phyloP scores from a whole-genome alignment of 768 basidiomycete genomes.

The Exsudoporus frostii region DNA sequence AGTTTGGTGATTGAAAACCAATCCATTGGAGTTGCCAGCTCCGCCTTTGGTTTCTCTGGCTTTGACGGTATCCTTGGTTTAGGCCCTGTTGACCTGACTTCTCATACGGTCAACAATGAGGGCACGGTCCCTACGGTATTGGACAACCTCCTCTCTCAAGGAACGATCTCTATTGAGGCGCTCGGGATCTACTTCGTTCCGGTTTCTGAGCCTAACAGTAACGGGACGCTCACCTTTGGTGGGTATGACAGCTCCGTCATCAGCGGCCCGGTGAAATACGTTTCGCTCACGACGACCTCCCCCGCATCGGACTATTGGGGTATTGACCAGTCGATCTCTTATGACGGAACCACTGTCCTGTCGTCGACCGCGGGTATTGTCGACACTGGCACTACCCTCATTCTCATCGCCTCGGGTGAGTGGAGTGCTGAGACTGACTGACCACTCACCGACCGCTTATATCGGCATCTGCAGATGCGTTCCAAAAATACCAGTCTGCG shows the following conservation, averaged over 20 bases:
- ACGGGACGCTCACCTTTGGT: constrained; percentile 29
- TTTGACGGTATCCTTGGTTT: constrained; percentile 42
- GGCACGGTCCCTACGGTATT: constrained; percentile 31
- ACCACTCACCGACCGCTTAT: background rate
- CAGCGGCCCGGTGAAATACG: constrained; percentile 23
- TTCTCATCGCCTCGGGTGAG: constrained; percentile 25
- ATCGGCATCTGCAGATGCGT: constrained; percentile 21
- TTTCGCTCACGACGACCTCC: constrained; percentile 21
- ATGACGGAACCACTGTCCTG: constrained; percentile 22
- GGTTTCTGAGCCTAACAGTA: constrained; percentile 14
- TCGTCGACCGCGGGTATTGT: constrained; percentile 31
- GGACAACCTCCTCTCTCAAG: constrained; percentile 33
- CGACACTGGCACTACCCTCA: constrained; percentile 33
- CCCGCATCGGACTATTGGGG: constrained; percentile 32
- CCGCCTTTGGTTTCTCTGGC: constrained; percentile 24
- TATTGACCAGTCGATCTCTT: constrained; percentile 31
- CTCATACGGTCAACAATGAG: constrained; percentile 16
- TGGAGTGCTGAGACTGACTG: background rate
- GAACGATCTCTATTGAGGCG: constrained; percentile 25
- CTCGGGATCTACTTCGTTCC: constrained; percentile 34
- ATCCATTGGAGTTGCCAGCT: constrained; percentile 35
- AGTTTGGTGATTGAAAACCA: constrained; percentile 22
- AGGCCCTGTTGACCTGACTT: constrained; percentile 36
- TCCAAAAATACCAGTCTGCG: constrained; percentile 12
- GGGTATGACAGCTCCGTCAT: constrained; percentile 17